Conservation (phyloP, 148 eudicot species). For the Rhododendron kiyosumense region DNA sequence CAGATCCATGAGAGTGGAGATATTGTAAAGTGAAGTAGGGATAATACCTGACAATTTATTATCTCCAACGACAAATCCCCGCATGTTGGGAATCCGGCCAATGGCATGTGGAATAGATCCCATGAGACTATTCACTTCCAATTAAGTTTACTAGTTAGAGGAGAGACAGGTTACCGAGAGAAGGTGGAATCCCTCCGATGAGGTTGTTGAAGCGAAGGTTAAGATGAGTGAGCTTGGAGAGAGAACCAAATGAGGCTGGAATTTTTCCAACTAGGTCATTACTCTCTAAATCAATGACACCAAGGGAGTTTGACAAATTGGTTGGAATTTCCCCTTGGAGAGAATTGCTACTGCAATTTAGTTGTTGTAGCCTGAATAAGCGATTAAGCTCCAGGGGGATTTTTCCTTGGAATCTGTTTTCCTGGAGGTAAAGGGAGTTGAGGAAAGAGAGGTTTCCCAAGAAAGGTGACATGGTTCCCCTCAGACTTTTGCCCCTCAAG, state of each 20-base stretch:
- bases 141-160: neutral
- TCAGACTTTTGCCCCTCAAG: neutral
- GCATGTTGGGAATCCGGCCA: neutral
- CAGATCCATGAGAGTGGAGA: too few species aligned
- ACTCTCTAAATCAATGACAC: fast-evolving
- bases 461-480: neutral
- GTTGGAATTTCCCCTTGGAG: conserved; percentile 1
- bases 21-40: too few species aligned
- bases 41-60: neutral
- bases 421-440: neutral
- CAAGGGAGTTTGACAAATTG: neutral
- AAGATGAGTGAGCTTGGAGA: neutral
- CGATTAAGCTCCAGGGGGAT: neutral
- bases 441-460: neutral
- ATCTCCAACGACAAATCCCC: neutral
- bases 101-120: neutral
- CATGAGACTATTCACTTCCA: neutral
- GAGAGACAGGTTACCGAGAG: too few species aligned
- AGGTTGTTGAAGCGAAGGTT: neutral
- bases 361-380: neutral
- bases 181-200: neutral
- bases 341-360: neutral
- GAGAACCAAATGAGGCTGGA: too few species aligned
- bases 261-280: neutral
- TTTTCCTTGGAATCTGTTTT: neutral